Evolutionary conservation across 2,329 filamentous ascomycete genomes (phyloP), one percentile per base, ranked within the genome.

Genomic region (Bipolaris oryzae): DNA sequence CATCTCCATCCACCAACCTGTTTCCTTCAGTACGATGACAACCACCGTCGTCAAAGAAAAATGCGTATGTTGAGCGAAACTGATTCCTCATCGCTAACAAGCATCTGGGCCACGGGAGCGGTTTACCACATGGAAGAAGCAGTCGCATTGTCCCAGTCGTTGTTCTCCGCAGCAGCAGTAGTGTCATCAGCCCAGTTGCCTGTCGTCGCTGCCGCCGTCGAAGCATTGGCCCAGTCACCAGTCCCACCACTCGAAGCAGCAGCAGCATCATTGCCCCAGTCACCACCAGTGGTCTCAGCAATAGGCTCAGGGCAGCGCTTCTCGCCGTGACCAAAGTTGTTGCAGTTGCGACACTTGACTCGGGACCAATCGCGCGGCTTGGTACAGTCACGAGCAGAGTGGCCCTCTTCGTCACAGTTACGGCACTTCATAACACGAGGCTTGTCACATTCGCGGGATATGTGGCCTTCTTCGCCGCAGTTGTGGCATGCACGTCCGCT

Each of bases 341-440:
- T 61, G 65, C 86, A 88, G 72, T 86, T 86, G 52, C 70, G 75
- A 75, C 86, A 88, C 71, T 85, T 82, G 56, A 87, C 78, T 7
- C 83, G 80, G n/a, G 79, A 75, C 81, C 81, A 82, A 66, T 86
- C 82, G 16, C 77, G 78, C 60, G 78, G 74, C 41, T 80, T 78
- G 60, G 21, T 16, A 37, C 53, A 56, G 10, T 56, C 49, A 9
- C 53, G 53, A 37, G 53, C 34, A 5, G 34, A 13, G n/a, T 90
- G 87, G 5, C 86, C 87, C 50, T 86, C 84, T 38, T 83, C 74
- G 18, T 86, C 86, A 63, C 88, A 90, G 75, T 89, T 90, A 67
- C 81, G 77, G 74, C 82, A 85, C 62, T 72, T 74, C n/a, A 73
- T 64, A 15, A 72, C 66, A 1, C 61, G 63, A 18, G 68, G 66